Conservation (phyloP, 257 asterid genomes). For the Buddleja alternifolia region DNA sequence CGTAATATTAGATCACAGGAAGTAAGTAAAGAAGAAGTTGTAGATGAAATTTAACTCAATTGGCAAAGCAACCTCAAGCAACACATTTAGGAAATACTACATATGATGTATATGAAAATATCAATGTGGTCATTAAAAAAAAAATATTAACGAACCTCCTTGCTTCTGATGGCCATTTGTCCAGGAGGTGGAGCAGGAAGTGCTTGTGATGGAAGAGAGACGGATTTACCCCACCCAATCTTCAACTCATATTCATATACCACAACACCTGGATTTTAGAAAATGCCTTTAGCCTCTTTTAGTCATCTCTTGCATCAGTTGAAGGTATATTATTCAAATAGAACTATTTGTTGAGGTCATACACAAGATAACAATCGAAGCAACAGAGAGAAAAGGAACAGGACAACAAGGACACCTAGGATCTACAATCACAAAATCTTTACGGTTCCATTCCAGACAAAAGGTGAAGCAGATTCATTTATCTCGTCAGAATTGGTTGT, state of each 20-base stretch:
- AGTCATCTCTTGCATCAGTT: slow-evolving; percentile 18
- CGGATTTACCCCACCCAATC: slow-evolving; percentile 98
- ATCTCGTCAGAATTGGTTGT: not conserved
- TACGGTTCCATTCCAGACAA: not conserved
- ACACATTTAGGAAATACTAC: not conserved
- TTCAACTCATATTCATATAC: slow-evolving; percentile 93
- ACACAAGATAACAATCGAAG: not conserved
- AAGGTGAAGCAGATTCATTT: slow-evolving; percentile 6
- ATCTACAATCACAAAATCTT: slow-evolving; percentile 8
- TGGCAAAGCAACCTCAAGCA: not conserved
- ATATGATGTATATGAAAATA: not conserved
- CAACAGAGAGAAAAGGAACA: no score
- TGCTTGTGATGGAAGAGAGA: slow-evolving; percentile 97
- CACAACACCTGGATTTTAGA: slow-evolving; percentile 71
- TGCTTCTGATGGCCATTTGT: slow-evolving; percentile 97
- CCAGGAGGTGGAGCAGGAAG: slow-evolving; percentile 99
- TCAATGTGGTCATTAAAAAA: slow-evolving; percentile 1
- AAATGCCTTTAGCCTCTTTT: not conserved
- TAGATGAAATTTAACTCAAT: not conserved
- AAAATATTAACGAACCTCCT: slow-evolving; percentile 64
- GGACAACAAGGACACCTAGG: slow-evolving; percentile 1
- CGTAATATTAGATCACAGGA: not conserved
- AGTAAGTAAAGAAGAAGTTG: not conserved
- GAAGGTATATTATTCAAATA: not conserved
- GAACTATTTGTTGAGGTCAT: slow-evolving; percentile 1